Evolutionary conservation across 441 rosid species (phyloP).

Genomic region (Euphorbia schlechtendalii): DNA sequence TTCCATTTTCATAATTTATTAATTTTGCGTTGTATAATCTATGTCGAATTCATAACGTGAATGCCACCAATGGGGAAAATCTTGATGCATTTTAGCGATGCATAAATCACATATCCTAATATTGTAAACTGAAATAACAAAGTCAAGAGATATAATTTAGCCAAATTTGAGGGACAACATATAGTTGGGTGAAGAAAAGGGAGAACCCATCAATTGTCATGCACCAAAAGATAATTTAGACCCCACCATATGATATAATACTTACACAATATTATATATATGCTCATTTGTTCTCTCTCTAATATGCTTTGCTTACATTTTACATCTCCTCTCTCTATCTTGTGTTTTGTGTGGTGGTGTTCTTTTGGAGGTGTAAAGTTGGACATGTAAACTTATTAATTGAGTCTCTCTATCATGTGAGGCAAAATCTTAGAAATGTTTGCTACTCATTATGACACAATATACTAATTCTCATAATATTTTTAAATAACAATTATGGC

Average conservation of each 20-base stretch:
- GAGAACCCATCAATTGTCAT: conserved; percentile 41
- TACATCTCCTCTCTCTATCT: conserved; percentile 29
- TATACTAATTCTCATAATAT: too few relatives aligned
- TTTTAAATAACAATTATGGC: conserved; percentile 19
- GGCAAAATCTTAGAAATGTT: conserved; percentile 23
- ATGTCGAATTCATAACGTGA: conserved; percentile 18
- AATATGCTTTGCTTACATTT: conserved; percentile 57
- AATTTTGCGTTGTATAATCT: too few relatives aligned
- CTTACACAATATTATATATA: too few relatives aligned
- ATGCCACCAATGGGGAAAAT: conserved; percentile 25
- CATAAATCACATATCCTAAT: conserved; percentile 26
- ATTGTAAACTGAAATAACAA: neutral
- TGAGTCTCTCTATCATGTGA: conserved; percentile 23
- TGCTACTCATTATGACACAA: conserved; percentile 26
- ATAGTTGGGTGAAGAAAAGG: conserved; percentile 23
- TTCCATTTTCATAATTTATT: too few relatives aligned
- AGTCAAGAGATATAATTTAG: neutral
- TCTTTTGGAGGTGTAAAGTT: conserved; percentile 10
- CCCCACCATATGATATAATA: neutral
- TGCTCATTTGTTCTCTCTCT: too few relatives aligned
- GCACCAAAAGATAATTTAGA: conserved; percentile 38
- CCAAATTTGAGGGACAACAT: conserved; percentile 18
- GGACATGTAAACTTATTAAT: too few relatives aligned
- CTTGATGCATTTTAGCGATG: conserved; percentile 27
- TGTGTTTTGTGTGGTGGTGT: conserved; percentile 16